Evolutionary conservation across 1,139 yeast genomes (phyloP), one percentile per base, ranked within the genome.

Genomic region (Maudiozyma humilis): DNA sequence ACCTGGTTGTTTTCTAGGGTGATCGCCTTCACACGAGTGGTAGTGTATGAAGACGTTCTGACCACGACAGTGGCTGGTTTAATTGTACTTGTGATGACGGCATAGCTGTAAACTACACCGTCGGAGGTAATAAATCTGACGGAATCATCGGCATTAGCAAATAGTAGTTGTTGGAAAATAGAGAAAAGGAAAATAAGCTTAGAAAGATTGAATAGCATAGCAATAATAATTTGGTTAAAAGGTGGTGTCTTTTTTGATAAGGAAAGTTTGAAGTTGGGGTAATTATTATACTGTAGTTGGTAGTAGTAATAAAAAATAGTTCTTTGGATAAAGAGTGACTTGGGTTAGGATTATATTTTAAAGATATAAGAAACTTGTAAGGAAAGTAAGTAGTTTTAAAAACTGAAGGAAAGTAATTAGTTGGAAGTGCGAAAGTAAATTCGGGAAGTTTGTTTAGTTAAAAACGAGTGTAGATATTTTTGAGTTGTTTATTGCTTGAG

Each of bases 91-190:
- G 64, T 60, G 19, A 54, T 46, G 40, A 59, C 60, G 44, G 56
- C 56, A 45, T 57, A 56, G 47, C 62, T 56, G 52, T 61, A 61
- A 23, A 61, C 62, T 20, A 57, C 62, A 37, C 64, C 64, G 44
- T 61, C 55, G n/a, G 60, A 57, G 1, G 65, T 61, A 20, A 57
- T 47, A 15, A 48, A 51, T 38, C 50, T 51, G 19, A 52, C 54
- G 14, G 50, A 51, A 29, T 53, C 52, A 30, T 51, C 54, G 17
- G 51, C 46, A 23, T 44, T 50, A 13, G 44, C 43, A 18, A 40
- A 35, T 13, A 17, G 16, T 29, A 4, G 38, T 19, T 32, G 39
- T 23, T 17, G 40, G 29, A 20, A 49, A 37, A 17, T 50, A 44
- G 29, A 49, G 40, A 33, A 45, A 36, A 27, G 45, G 41, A 36